These are phyloP conservation scores for Ehretia macrophylla DNA, from an alignment of 257 asterid species.

Conservation along the genomic window DNA sequence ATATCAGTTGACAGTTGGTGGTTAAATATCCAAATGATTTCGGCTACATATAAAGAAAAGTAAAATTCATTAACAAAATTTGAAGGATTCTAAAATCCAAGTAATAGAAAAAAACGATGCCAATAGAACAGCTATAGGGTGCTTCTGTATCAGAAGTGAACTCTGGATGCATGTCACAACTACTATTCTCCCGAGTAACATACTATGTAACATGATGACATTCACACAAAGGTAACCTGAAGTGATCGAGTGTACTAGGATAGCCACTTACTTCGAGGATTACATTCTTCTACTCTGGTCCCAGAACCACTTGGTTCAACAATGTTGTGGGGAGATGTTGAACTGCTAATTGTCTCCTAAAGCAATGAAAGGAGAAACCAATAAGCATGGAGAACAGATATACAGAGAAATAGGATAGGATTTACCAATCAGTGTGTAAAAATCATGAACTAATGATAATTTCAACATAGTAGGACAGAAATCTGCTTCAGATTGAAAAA, in stretches of 20 bases:
- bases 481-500: too few species aligned
- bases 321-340: conserved; percentile 18
- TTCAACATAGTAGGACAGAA: neutral
- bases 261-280: conserved; percentile 48
- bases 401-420: neutral
- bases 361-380: conserved; percentile 12
- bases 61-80: neutral
- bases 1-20: neutral
- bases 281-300: conserved; percentile 26
- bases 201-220: too few species aligned
- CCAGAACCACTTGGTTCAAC: conserved; percentile 29
- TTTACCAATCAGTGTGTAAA: neutral
- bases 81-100: neutral
- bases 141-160: too few species aligned
- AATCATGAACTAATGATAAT: neutral
- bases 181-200: too few species aligned
- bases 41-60: neutral
- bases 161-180: too few species aligned
- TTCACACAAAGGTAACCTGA: too few species aligned
- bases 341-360: conserved; percentile 38
- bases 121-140: too few species aligned
- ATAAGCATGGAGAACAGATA: neutral
- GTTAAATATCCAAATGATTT: neutral
- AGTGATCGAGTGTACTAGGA: conserved; percentile 1
- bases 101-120: too few species aligned